Evolutionary conservation across 2,329 filamentous ascomycete genomes (phyloP), one percentile per base, ranked within the genome.

Genomic region (Pestalotiopsis sp.): DNA sequence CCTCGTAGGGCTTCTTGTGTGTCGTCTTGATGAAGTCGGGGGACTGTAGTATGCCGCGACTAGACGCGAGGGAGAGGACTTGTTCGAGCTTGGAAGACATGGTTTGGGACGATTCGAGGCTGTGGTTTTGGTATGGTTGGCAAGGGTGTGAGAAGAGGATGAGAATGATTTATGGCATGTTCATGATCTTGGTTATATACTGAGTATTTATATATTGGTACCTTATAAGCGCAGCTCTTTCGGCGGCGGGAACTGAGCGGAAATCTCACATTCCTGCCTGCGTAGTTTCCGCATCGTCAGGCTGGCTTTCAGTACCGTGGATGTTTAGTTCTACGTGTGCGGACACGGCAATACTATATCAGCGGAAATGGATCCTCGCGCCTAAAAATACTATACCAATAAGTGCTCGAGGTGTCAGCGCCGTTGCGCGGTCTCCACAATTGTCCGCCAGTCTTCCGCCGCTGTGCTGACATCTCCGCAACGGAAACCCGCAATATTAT

Each of bases 1-100:
- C 71, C 0, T 78, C 72, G 69, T 85, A 85, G 0, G 79, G 70
- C 25, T 72, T 69, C 0, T 69, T 76, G 71, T 83, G 81, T 27
- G 73, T 60, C n/a, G 74, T 76, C 41, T 78, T 75, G 61, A 78
- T 78, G n/a, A 76, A 20, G 36, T 58, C 67, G 49, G 31, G 67
- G 9, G 41, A 11, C 2, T n/a, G 52, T 39, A 60, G 23, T 31
- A 14, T 65, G 60, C 12, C 52, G 57, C 17, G 38, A 6, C 57
- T 31, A 2, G 27, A 36, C 4, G 27, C 36, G 31, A 36, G 38
- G 14, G 25, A 63, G 12, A 65, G 39, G 12, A 49, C 12, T 49
- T 62, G 17, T 41, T 62, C n/a, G 5, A 41, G 17, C 17, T 23
- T 20, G 27, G 59, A 31, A 62, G 27, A 2, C 59, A 49, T 64